phyloP scores from a whole-genome alignment of 805 yeast genomes.

The Saturnispora gosingensis region DNA sequence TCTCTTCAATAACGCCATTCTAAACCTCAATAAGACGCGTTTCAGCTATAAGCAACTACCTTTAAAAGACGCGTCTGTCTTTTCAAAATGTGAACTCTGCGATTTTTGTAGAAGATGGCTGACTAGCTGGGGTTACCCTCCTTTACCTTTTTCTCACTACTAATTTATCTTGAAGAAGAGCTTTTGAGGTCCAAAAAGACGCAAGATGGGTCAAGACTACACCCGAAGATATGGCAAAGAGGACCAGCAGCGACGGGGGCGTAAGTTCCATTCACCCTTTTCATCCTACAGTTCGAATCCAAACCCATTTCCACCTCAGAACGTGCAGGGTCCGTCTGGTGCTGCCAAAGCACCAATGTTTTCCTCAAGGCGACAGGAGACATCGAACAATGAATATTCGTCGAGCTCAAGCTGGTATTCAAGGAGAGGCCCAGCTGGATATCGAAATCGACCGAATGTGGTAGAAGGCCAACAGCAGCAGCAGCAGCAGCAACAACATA shows the following conservation, averaged over 20 bases:
- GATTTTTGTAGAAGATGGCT: not conserved
- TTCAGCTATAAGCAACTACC: not conserved
- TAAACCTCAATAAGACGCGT: not conserved
- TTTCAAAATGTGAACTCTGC: not conserved
- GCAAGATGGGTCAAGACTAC: conserved; percentile 3
- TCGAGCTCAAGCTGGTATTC: not conserved
- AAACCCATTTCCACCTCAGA: conserved; percentile 26
- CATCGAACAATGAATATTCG: not conserved
- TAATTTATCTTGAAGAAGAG: not conserved
- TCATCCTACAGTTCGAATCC: conserved; percentile 12
- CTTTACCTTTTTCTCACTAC: not conserved
- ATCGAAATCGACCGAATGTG: not conserved
- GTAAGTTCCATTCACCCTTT: conserved; percentile 17
- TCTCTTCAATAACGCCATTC: not conserved
- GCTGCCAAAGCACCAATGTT: conserved; percentile 4
- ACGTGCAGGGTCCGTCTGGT: conserved; percentile 6
- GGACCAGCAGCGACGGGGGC: conserved; percentile 17
- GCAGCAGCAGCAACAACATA: not conserved
- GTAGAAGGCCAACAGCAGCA: not conserved
- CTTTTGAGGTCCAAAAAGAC: not conserved
- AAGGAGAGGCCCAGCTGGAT: not conserved
- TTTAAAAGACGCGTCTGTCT: not conserved
- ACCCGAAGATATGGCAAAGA: conserved; percentile 20
- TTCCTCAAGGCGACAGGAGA: conserved; percentile 9
- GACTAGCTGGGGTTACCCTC: not conserved